A percentile compares a stretch with the other conserved stretches of the same genome.
phyloP scores from a whole-genome alignment of 495 filamentous ascomycete species.

The Aspergillus biplanus region DNA sequence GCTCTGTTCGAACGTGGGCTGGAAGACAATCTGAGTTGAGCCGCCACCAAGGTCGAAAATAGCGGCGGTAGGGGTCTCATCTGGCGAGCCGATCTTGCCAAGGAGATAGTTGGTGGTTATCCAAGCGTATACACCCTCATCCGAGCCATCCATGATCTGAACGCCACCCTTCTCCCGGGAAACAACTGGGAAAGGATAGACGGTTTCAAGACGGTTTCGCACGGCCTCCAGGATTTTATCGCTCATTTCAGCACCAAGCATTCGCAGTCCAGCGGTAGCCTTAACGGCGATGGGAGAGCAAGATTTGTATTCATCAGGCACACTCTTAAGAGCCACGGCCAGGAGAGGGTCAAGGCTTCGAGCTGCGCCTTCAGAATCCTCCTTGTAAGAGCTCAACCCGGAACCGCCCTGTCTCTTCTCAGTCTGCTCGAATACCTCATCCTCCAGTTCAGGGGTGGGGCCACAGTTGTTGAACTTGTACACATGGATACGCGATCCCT shows the following conservation, averaged over 20 bases:
- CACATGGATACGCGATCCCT: constrained; percentile 96
- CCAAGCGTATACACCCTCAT: constrained; percentile 99
- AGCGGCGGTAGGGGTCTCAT: constrained; percentile 87
- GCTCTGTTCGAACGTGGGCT: constrained; percentile 85
- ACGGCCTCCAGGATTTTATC: constrained; percentile 85
- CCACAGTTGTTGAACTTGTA: constrained; percentile 99
- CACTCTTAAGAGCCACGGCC: constrained; percentile 76
- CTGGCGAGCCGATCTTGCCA: constrained; percentile 92
- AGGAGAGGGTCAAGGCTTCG: constrained; percentile 86
- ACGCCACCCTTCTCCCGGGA: constrained; percentile 82
- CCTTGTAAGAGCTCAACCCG: constrained; percentile 83
- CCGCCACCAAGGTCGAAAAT: constrained; percentile 96
- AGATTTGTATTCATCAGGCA: constrained; percentile 82
- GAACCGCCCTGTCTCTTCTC: constrained; percentile 75
- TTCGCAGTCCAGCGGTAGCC: constrained; percentile 89
- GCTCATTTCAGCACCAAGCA: constrained; percentile 81
- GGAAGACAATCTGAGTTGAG: constrained; percentile 96
- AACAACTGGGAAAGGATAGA: constrained; percentile 93
- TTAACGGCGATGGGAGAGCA: constrained; percentile 95
- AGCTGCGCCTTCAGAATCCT: constrained; percentile 84
- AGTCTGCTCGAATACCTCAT: constrained; percentile 89
- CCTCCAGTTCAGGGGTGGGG: constrained; percentile 88
- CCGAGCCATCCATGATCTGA: constrained; percentile 91
- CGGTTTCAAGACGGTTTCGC: constrained; percentile 77
- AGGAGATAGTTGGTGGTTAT: constrained; percentile 98